Conservation (phyloP, 768 basidiomycete genomes). For the Agaricus blazei region DNA sequence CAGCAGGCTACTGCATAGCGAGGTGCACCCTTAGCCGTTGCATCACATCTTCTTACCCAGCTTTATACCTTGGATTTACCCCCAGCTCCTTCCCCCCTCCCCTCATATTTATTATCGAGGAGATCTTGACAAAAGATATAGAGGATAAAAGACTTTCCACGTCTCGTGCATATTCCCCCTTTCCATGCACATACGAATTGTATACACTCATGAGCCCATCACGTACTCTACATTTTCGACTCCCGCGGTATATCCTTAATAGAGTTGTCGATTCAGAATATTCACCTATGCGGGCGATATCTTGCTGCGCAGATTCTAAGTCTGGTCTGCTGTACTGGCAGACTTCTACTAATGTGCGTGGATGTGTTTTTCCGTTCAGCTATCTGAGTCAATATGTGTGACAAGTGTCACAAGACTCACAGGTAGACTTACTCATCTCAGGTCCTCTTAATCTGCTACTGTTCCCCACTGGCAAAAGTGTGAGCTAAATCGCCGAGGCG, state of each 20-base stretch:
- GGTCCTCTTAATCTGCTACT: conserved; percentile 1
- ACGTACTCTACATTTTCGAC: not conserved
- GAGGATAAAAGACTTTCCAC: not conserved
- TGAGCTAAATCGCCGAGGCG: too few species aligned
- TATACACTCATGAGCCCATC: not conserved
- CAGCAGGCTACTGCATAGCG: conserved; percentile 2
- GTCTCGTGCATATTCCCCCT: not conserved
- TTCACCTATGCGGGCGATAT: not conserved
- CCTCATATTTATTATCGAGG: conserved; percentile 9
- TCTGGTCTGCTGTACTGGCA: not conserved
- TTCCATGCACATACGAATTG: conserved; percentile 1
- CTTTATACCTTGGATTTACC: not conserved
- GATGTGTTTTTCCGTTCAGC: not conserved
- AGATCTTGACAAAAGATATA: conserved; percentile 2
- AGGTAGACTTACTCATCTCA: not conserved
- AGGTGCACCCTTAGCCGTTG: not conserved
- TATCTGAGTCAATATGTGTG: not conserved
- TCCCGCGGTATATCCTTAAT: conserved; percentile 7
- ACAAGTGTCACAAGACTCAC: not conserved
- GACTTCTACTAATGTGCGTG: not conserved
- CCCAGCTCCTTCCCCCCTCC: not conserved
- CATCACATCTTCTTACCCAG: not conserved
- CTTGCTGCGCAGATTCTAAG: too few species aligned
- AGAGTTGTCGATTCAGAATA: not conserved
- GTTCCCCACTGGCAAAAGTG: not conserved